Conservation (phyloP, 108 stramenopile genomes). For the Pseudonitzschia pungens region DNA sequence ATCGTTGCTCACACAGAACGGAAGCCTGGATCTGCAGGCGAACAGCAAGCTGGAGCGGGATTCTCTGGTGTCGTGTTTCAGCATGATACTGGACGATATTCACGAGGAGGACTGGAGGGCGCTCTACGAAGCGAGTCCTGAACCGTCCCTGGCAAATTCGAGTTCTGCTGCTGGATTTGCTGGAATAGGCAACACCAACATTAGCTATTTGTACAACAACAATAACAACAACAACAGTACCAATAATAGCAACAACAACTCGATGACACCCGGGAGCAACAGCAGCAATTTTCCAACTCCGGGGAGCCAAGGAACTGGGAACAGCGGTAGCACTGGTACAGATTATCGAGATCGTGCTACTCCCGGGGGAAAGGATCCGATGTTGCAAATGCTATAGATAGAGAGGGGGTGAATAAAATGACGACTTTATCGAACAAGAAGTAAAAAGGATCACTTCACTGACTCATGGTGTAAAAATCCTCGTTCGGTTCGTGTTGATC, state of each 20-base stretch:
- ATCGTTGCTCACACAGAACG: slow-evolving; percentile 57
- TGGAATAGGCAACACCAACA: not conserved
- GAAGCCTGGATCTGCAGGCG: slow-evolving; percentile 58
- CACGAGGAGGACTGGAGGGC: slow-evolving; percentile 55
- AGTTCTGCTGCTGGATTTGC: not conserved
- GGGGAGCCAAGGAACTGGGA: not conserved
- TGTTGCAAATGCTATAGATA: slow-evolving; percentile 14
- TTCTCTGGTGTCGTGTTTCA: slow-evolving; percentile 54
- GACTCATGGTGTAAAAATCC: too few relatives aligned
- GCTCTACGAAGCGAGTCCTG: slow-evolving; percentile 41
- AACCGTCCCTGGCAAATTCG: slow-evolving; percentile 37
- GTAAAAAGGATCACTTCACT: too few relatives aligned
- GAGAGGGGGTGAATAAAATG: not conserved
- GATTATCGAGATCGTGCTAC: not conserved
- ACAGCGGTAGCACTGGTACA: not conserved
- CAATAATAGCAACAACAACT: not conserved
- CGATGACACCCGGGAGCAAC: not conserved
- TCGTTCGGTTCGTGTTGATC: too few relatives aligned
- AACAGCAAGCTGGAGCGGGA: slow-evolving; percentile 60
- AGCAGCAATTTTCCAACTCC: not conserved
- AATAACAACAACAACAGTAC: not conserved
- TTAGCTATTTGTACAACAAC: slow-evolving; percentile 1
- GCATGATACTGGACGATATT: slow-evolving; percentile 56
- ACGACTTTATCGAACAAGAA: too few relatives aligned
- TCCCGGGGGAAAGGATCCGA: not conserved